Evolutionary conservation across 140 eudicot species (phyloP).

Genomic region (Stevia rebaudiana): DNA sequence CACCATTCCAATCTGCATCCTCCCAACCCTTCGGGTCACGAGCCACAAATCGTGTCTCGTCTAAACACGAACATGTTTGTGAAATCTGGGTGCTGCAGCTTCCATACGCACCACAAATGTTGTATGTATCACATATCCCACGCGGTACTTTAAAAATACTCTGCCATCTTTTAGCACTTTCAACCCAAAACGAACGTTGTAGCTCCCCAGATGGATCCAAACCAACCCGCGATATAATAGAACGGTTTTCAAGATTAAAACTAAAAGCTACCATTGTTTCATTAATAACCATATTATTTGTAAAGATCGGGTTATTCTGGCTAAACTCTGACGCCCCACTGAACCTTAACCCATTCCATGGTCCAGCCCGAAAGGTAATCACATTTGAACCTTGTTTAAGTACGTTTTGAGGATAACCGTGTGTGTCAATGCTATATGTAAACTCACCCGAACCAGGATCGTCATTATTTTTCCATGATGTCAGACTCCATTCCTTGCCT

Average conservation of each 20-base stretch:
- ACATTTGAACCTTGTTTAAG: constrained; percentile 11
- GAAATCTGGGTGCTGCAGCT: constrained; percentile 12
- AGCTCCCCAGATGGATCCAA: constrained; percentile 17
- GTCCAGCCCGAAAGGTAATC: constrained; percentile 16
- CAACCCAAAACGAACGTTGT: constrained; percentile 26
- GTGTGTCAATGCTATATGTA: constrained; percentile 12
- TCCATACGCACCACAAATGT: constrained; percentile 30
- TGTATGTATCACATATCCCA: constrained; percentile 29
- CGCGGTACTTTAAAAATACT: not conserved
- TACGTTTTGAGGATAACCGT: constrained; percentile 30
- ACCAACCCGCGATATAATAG: constrained; percentile 16
- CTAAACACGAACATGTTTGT: constrained; percentile 32
- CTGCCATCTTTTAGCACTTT: constrained; percentile 16
- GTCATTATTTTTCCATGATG: constrained; percentile 4
- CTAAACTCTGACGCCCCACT: constrained; percentile 16
- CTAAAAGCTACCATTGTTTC: constrained; percentile 18
- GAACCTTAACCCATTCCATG: constrained; percentile 26
- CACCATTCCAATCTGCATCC: constrained; percentile 28
- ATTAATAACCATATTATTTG: constrained; percentile 14
- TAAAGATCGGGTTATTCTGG: constrained; percentile 10
- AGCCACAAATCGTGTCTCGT: constrained; percentile 21
- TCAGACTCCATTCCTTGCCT: not conserved
- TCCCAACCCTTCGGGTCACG: constrained; percentile 20
- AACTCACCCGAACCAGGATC: constrained; percentile 33
- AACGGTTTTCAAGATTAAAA: constrained; percentile 4